phyloP scores from a whole-genome alignment of 441 rosid genomes.

The Euphorbia schlechtendalii region DNA sequence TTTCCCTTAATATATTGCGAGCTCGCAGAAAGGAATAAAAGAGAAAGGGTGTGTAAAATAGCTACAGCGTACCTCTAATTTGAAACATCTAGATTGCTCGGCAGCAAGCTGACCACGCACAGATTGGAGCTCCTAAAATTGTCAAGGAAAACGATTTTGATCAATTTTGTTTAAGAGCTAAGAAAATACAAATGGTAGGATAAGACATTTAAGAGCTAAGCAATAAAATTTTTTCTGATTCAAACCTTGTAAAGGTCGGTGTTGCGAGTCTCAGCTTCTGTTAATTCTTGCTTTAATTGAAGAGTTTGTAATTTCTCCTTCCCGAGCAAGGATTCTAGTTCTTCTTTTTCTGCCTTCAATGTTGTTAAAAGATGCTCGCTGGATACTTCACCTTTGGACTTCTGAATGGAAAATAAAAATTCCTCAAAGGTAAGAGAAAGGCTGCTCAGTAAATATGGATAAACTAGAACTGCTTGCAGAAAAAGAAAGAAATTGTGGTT shows the following conservation, averaged over 20 bases:
- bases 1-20: too few relatives aligned
- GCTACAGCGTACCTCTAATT: slow-evolving; percentile 65
- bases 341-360: slow-evolving; percentile 77
- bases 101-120: slow-evolving; percentile 89
- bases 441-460: background rate
- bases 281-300: slow-evolving; percentile 69
- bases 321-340: slow-evolving; percentile 59
- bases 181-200: background rate
- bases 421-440: slow-evolving; percentile 4
- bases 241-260: slow-evolving; percentile 79
- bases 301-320: slow-evolving; percentile 64
- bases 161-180: background rate
- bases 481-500: slow-evolving; percentile 1
- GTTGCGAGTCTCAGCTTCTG: slow-evolving; percentile 73
- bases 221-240: background rate
- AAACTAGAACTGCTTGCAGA: background rate
- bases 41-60: background rate
- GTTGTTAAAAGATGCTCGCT: slow-evolving; percentile 40
- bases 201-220: background rate
- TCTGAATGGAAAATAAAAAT: slow-evolving; percentile 31
- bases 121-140: slow-evolving; percentile 84
- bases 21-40: background rate
- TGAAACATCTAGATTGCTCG: slow-evolving; percentile 95
- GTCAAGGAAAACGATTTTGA: slow-evolving; percentile 7
- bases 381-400: slow-evolving; percentile 43